Evolutionary conservation across 495 filamentous ascomycete genomes (phyloP).

Genomic region (Schizothecium vesticola): DNA sequence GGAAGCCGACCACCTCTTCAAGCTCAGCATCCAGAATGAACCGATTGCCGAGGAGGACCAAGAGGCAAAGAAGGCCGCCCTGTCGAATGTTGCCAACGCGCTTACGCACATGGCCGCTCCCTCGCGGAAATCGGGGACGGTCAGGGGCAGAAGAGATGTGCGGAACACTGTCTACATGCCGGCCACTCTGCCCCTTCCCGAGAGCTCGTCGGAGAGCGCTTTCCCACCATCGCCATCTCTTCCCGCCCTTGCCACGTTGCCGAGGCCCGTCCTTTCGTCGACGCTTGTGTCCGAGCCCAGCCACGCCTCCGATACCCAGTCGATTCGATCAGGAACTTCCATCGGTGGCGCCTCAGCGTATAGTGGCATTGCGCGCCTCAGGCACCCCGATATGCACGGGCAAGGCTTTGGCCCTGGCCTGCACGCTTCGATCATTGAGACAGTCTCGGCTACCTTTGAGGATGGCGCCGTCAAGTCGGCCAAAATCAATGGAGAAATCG

Average conservation of each 20-base stretch:
- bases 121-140: constrained; percentile 64
- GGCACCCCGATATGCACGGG: constrained; percentile 75
- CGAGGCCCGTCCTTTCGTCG: constrained; percentile 38
- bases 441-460: constrained; percentile 77
- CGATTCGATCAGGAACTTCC: constrained; percentile 83
- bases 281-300: constrained; percentile 49
- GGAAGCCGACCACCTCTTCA: constrained; percentile 69
- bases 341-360: constrained; percentile 42
- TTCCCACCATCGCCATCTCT: constrained; percentile 44
- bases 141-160: constrained; percentile 86
- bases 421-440: constrained; percentile 89
- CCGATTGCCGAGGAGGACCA: constrained; percentile 90
- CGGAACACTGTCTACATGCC: constrained; percentile 82
- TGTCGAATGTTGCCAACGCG: constrained; percentile 87
- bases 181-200: constrained; percentile 32
- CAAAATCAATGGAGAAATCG: constrained; percentile 83
- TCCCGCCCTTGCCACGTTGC: constrained; percentile 27
- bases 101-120: constrained; percentile 55
- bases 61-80: constrained; percentile 74
- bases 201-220: constrained; percentile 37
- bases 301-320: constrained; percentile 75
- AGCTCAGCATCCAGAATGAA: constrained; percentile 85
- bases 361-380: constrained; percentile 49
- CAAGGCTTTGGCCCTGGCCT: constrained; percentile 69
- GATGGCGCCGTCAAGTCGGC: constrained; percentile 64